Base-by-base conservation (phyloP, 371 early-diverging fungal species). In the Mucor ambiguus region DNA sequence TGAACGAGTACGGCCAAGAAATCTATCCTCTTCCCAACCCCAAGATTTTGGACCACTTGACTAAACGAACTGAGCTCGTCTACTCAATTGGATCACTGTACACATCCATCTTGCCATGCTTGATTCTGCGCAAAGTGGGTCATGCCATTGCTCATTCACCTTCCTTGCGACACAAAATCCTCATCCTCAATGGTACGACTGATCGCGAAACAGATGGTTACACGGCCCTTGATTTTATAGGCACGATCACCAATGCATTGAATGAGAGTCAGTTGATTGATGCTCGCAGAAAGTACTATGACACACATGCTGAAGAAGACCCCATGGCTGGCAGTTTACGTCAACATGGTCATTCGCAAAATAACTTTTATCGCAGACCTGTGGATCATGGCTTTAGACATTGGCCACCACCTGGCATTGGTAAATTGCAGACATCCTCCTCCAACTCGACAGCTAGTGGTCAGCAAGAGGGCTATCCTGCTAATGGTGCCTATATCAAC, bases 51-150 rank as follows among this genome's bases (percentile, higher is more conserved):
- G 67, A 64, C 10, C 82, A 87, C 14, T 67, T 90, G 22, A 68
- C 71, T 0, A 77, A 71, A n/a, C 86, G 87, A 60, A 72, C 78
- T 30, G 81, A 85, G 0, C 66, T 92, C 8, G 72, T 90, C 7
- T 92, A 89, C 64, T 87, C 90, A 7, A 89, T 89, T 58, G 92
- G 92, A 0, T 90, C 90, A 0, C 74, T 92, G 10, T 92, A 90
- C 61, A 92, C 92, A 1, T 88, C 89, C n/a, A 85, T 92, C 43
- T 71, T 90, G 10, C 92, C 92, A 0, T 87, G 89, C 65, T 71
- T 92, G 29, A 85, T 92, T 32, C 75, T 92, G 20, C 84, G 88
- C 38, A 86, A 86, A 20, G 86, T 89, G 2, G 92, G 90, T 0
- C 81, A 87, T 26, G 79, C 87, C 11, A 83, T 90, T 41, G 85